Evolutionary conservation across 2,329 filamentous ascomycete genomes (phyloP), one percentile per base, ranked within the genome.

Genomic region (Clarireedia monteithiana): DNA sequence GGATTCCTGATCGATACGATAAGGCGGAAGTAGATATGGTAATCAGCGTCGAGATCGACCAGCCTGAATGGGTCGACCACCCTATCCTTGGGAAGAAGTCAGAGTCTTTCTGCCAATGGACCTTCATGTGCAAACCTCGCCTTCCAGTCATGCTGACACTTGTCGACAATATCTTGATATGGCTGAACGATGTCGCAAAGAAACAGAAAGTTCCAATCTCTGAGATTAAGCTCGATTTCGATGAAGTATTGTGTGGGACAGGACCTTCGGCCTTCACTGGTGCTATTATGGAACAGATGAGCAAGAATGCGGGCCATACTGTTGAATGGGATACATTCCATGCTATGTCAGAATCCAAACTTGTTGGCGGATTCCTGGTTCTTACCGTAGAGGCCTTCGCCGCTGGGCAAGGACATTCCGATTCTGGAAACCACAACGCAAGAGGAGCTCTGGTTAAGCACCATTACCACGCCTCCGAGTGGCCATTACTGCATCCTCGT

Each of bases 41-140:
- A 20, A 79, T 88, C 26, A 83, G 85, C 14, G 75, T 89, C 1
- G 85, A 89, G 67, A 85, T 88, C 56, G 85, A 88, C 64, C 79
- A 88, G 68, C 85, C 85, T 0, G 76, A 81, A 7, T 88, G 82
- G 70, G 73, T 71, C 17, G 70, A 82, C 50, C 85, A 88, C 66
- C 76, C 81, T 1, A 83, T 88, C 34, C 74, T 88, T 0, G 85
- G 85, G 14, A 77, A 76, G 49, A 88, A 88, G 70, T 87, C 81
- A 39, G 74, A 77, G 61, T 88, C 84, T 0, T 88, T 89, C 67
- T 88, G 85, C 67, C 85, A 88, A 65, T 89, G 85, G 85, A 88
- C 85, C 0, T 86, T 88, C 64, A 84, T 86, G 73, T 80, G 80
- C 63, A 86, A 87, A 66, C 84, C 85, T 0, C 73, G 76, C 17